Evolutionary conservation across 2,329 filamentous ascomycete species (phyloP).

Genomic region (Colletotrichum endophyticum): DNA sequence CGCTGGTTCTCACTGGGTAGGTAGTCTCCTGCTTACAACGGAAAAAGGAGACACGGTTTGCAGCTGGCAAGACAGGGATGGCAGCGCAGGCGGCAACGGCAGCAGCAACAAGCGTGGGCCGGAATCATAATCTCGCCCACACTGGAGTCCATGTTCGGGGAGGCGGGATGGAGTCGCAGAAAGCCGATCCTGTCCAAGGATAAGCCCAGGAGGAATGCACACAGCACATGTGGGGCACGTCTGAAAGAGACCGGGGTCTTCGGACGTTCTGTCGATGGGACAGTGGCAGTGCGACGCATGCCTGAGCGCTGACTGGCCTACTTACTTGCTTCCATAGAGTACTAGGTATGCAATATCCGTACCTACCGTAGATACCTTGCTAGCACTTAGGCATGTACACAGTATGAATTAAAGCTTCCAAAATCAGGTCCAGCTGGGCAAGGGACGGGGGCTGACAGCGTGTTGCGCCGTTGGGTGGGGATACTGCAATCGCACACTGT

Average conservation of each 20-base stretch:
- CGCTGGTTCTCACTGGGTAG: neutral
- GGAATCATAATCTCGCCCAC: neutral
- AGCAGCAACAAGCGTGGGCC: neutral
- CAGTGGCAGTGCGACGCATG: neutral
- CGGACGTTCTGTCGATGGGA: neutral
- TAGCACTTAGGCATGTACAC: too few relatives aligned
- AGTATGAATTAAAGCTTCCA: neutral
- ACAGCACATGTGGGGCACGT: neutral
- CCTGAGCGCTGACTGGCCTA: conserved; percentile 1
- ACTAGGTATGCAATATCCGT: neutral
- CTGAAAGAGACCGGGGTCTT: neutral
- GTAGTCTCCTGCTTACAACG: neutral
- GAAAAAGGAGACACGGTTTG: conserved; percentile 16
- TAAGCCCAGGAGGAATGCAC: neutral
- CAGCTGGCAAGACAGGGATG: neutral
- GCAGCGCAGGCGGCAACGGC: neutral
- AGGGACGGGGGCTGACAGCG: neutral
- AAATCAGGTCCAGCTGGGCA: neutral
- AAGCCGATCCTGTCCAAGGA: neutral
- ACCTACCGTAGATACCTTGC: too few relatives aligned
- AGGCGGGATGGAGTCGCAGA: neutral
- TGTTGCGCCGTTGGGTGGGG: neutral
- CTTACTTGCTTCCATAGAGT: neutral
- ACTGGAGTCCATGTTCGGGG: neutral
- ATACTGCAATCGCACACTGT: neutral